phyloP scores from a whole-genome alignment of 306 rosid genomes.

The Fagus sylvatica region DNA sequence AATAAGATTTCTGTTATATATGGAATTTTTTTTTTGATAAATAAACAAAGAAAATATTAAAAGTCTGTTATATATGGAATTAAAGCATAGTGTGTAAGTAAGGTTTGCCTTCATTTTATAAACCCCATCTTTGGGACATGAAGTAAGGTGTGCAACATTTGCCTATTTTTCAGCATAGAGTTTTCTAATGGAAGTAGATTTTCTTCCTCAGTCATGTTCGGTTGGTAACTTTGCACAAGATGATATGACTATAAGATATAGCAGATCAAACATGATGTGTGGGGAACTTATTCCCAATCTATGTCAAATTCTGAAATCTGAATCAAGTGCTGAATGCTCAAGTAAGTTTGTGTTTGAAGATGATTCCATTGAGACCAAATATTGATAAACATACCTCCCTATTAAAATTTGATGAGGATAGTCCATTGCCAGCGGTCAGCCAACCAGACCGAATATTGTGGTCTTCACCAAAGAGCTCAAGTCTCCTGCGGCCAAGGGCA shows the following conservation, averaged over 20 bases:
- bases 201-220: too few relatives aligned
- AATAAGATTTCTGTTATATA: not conserved
- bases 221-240: not conserved
- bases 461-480: conserved; percentile 97
- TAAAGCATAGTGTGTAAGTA: too few relatives aligned
- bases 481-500: conserved; percentile 98
- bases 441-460: conserved; percentile 96
- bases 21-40: not conserved
- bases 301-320: not conserved
- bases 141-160: too few relatives aligned
- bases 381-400: conserved; percentile 58
- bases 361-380: not conserved
- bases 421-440: conserved; percentile 83
- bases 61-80: too few relatives aligned
- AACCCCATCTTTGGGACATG: too few relatives aligned
- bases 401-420: conserved; percentile 82
- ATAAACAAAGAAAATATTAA: too few relatives aligned
- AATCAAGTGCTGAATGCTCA: not conserved
- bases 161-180: too few relatives aligned
- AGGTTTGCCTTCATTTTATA: too few relatives aligned
- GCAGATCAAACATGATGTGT: not conserved
- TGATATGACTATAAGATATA: not conserved
- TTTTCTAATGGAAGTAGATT: too few relatives aligned
- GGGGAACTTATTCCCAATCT: not conserved
- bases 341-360: not conserved